phyloP scores from a whole-genome alignment of 257 asterid species.

The Pogostemon cablin region DNA sequence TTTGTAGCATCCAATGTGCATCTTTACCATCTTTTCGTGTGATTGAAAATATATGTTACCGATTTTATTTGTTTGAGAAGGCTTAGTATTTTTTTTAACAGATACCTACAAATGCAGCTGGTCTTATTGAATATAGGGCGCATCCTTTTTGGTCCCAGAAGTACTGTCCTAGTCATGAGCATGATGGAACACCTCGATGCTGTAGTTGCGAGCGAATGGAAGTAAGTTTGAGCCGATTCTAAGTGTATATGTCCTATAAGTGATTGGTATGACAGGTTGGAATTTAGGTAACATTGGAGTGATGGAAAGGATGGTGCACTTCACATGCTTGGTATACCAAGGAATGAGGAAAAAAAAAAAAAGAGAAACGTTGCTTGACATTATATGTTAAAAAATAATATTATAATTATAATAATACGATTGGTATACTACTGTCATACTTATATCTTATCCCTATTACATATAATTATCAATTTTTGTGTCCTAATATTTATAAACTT shows the following conservation, averaged over 20 bases:
- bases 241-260: background rate
- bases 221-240: conserved; percentile 45
- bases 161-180: conserved; percentile 96
- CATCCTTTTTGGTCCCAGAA: conserved; percentile 99
- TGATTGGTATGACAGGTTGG: background rate
- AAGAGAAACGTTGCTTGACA: background rate
- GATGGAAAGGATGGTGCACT: background rate
- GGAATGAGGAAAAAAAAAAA: background rate
- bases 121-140: conserved; percentile 93
- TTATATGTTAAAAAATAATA: background rate
- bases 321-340: background rate
- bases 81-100: conserved; percentile 37
- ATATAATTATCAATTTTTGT: too few species aligned
- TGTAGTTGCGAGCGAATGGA: conserved; percentile 99
- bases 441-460: background rate
- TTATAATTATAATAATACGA: background rate
- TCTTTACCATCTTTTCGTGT: background rate
- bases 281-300: background rate
- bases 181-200: conserved; percentile 95
- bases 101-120: conserved; percentile 93
- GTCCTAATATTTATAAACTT: too few species aligned
- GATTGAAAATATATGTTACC: conserved; percentile 14
- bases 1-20: background rate
- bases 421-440: background rate
- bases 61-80: conserved; percentile 28